Percentiles rank a stretch among this genome's conserved stretches.
These are phyloP conservation scores for Calonectria pauciramosa DNA, from an alignment of 2,329 filamentous ascomycete genomes.

Conservation along the genomic window DNA sequence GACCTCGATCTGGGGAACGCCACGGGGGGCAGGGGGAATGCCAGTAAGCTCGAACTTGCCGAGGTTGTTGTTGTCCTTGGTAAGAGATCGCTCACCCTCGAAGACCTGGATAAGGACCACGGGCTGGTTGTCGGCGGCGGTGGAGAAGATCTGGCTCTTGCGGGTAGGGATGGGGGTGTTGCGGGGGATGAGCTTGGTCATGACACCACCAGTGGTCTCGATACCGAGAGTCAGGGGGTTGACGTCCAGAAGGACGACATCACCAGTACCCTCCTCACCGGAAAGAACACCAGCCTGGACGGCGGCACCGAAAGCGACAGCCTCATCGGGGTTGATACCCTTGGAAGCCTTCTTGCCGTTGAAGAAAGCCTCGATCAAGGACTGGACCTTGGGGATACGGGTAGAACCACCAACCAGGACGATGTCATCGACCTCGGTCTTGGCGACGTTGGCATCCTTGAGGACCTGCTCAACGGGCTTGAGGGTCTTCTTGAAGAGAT, in stretches of 20 bases:
- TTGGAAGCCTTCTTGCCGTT: slow-evolving; percentile 96
- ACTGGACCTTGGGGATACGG: slow-evolving; percentile 98
- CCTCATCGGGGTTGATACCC: slow-evolving; percentile 99
- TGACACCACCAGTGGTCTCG: slow-evolving; percentile 96
- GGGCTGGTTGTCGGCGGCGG: slow-evolving; percentile 95
- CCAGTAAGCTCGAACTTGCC: slow-evolving; percentile 98
- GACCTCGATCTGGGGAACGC: slow-evolving; percentile 98
- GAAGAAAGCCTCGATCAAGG: slow-evolving; percentile 96
- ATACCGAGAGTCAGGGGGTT: slow-evolving; percentile 97
- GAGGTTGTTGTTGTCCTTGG: slow-evolving; percentile 96
- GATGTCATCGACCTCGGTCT: slow-evolving; percentile 94
- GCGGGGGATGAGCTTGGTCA: slow-evolving; percentile 96
- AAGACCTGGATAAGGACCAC: slow-evolving; percentile 95
- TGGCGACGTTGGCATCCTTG: slow-evolving; percentile 98
- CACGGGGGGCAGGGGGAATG: slow-evolving; percentile 94
- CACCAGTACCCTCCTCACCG: slow-evolving; percentile 85
- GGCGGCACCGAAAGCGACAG: slow-evolving; percentile 96
- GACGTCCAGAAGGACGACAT: slow-evolving; percentile 95
- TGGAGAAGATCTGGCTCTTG: slow-evolving; percentile 99
- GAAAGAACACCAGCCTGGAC: slow-evolving; percentile 97
- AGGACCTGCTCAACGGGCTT: slow-evolving; percentile 99
- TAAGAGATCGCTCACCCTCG: slow-evolving; percentile 94
- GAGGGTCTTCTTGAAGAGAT: slow-evolving; percentile 99
- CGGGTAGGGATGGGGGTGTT: slow-evolving; percentile 95
- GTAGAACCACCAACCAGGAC: slow-evolving; percentile 98